Percentiles rank a stretch among this genome's conserved stretches.
phyloP scores from a whole-genome alignment of 371 early-diverging fungal genomes.

The Capniomyces stellatus region DNA sequence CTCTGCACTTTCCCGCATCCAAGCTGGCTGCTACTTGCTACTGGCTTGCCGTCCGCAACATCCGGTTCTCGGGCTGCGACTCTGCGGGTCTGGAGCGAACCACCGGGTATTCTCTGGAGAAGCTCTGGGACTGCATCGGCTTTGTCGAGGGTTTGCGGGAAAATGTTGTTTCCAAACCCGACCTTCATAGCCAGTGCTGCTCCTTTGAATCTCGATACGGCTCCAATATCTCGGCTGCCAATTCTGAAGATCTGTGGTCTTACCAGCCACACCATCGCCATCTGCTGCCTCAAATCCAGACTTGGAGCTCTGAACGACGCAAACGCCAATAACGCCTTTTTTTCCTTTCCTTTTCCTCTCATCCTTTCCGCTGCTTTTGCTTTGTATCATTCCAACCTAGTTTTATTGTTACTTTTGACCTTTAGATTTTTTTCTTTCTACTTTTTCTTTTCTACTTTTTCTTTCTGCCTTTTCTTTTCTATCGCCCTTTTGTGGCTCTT shows the following conservation, averaged over 20 bases:
- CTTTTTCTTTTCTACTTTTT: no score
- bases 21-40: slow-evolving; percentile 21
- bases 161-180: background rate
- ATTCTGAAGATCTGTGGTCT: slow-evolving; percentile 16
- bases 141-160: background rate
- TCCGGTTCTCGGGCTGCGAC: background rate
- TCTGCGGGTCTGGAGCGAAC: slow-evolving; percentile 5
- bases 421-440: no score
- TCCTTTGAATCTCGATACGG: background rate
- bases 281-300: slow-evolving; percentile 3
- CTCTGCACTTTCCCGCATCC: slow-evolving; percentile 9
- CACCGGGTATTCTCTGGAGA: slow-evolving; percentile 13
- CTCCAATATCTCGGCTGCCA: slow-evolving; percentile 1
- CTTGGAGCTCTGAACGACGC: no score
- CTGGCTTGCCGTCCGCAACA: slow-evolving; percentile 5
- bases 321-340: no score
- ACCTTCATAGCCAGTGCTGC: background rate
- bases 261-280: slow-evolving; percentile 21
- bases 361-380: no score
- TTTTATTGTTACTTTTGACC: no score
- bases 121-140: slow-evolving; percentile 7
- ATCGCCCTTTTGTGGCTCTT: no score
- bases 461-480: no score
- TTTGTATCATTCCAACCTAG: no score
- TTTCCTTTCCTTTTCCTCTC: no score